Evolutionary conservation across 1,139 yeast genomes (phyloP).

Genomic region (Protomyces pachydermus): DNA sequence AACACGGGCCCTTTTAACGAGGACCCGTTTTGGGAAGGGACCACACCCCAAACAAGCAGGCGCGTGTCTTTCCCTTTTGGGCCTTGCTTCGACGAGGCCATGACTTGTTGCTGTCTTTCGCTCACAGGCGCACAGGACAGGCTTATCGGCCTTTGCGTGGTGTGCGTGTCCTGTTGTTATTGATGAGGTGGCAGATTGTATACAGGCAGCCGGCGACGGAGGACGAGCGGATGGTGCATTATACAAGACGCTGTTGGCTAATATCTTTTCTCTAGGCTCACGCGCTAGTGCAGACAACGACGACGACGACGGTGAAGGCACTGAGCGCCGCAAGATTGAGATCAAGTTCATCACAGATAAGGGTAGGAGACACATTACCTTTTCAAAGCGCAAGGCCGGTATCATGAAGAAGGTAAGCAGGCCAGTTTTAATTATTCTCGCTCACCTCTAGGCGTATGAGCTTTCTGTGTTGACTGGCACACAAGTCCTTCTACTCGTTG

Average conservation of each 20-base stretch:
- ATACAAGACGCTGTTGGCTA: not conserved
- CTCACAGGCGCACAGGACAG: too few species aligned
- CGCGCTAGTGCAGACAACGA: constrained; percentile 23
- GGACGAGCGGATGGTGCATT: not conserved
- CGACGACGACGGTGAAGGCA: constrained; percentile 38
- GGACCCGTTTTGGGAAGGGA: not conserved
- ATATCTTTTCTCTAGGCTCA: not conserved
- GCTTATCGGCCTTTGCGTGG: too few species aligned
- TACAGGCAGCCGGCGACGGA: too few species aligned
- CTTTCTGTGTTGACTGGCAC: constrained; percentile 93
- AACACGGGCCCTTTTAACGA: not conserved
- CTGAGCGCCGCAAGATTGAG: constrained; percentile 94
- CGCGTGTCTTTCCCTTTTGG: constrained; percentile 1
- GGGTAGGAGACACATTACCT: constrained; percentile 94
- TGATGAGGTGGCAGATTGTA: too few species aligned
- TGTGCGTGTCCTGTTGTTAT: too few species aligned
- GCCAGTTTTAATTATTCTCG: not conserved
- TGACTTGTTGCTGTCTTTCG: too few species aligned
- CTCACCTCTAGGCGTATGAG: constrained; percentile 64
- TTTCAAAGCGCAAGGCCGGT: constrained; percentile 96
- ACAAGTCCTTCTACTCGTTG: constrained; percentile 87
- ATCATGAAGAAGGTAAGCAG: constrained; percentile 68
- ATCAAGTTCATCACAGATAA: constrained; percentile 95
- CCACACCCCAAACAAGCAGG: not conserved
- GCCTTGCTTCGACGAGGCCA: not conserved